Evolutionary conservation across 257 asterid genomes (phyloP).

Genomic region (Solanum verrucosum): DNA sequence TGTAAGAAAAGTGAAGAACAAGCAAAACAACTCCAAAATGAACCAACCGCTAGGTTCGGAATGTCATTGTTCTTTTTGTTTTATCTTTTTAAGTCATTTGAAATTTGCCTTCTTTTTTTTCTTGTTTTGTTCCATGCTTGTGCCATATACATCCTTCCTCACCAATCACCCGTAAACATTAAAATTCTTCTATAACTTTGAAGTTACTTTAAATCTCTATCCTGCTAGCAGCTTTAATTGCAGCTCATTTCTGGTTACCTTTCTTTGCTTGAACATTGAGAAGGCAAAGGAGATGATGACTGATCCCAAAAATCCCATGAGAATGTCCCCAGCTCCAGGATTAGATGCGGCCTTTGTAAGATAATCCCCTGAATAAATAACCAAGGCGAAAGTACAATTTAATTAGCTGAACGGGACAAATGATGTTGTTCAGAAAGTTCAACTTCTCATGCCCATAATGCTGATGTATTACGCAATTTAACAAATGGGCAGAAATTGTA

Average conservation of each 20-base stretch:
- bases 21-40: not conserved
- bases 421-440: not conserved
- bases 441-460: not conserved
- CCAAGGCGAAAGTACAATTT: not conserved
- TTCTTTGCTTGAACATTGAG: slow-evolving; percentile 97
- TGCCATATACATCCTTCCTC: not conserved
- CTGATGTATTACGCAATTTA: not conserved
- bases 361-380: slow-evolving; percentile 49
- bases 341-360: slow-evolving; percentile 76
- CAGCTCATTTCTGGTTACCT: slow-evolving; percentile 26
- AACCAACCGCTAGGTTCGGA: not conserved
- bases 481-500: not conserved
- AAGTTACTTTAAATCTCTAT: not conserved
- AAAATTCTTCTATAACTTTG: not conserved
- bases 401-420: not conserved
- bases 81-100: not conserved
- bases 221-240: not conserved
- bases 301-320: slow-evolving; percentile 95
- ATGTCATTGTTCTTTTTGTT: not conserved
- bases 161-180: not conserved
- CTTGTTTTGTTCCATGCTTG: not conserved
- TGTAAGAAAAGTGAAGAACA: not conserved
- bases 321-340: slow-evolving; percentile 96
- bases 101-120: not conserved
- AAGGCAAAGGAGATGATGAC: slow-evolving; percentile 94